Base-by-base conservation (phyloP, 352 stramenopile species). In the Elongisporangium prolatum region DNA sequence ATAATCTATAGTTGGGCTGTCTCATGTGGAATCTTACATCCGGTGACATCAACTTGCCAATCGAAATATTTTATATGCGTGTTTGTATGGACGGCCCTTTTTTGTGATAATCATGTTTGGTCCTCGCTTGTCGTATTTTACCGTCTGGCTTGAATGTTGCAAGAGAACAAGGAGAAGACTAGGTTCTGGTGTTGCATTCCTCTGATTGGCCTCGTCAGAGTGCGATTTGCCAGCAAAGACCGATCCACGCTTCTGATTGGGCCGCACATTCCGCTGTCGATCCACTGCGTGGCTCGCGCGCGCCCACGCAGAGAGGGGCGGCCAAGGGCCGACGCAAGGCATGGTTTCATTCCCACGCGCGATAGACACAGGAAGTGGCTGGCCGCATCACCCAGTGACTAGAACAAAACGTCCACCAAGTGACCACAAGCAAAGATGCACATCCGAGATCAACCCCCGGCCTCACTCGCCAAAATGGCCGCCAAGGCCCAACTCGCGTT, bases 401-500 rank as follows among this genome's bases (percentile, higher is more conserved):
- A 40, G 28, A 40, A 14, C 28, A 40, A 40, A 54, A 37, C 49
- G 34, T 54, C 34, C 21, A 38, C 21, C 50, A 54, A 24, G 25
- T 24, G 13, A 53, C 21, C 13, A 20, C 21, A 22, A 53, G 20
- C 21, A 22, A 53, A 21, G 4, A 22, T 44, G 16, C 38, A 52
- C 18, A 59, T 21, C 21, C 24, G 7, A 13, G n/a, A 40, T 40
- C 28, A 40, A 14, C 28, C 28, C 28, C 28, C 28, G 14, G 28
- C 28, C 28, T 40, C 28, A 40, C 14, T 40, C 9, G 28, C 28
- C 5, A 40, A 40, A 40, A 40, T 40, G 28, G 28, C 28, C 8
- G 28, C 28, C 24, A 65, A 62, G 60, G 56, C 48, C n/a, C 61
- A 56, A 16, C 54, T 66, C 48, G 60, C 60, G 48, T 66, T 66